Base-by-base conservation (phyloP, 345 rosid genomes). In the Aquilaria malaccensis region DNA sequence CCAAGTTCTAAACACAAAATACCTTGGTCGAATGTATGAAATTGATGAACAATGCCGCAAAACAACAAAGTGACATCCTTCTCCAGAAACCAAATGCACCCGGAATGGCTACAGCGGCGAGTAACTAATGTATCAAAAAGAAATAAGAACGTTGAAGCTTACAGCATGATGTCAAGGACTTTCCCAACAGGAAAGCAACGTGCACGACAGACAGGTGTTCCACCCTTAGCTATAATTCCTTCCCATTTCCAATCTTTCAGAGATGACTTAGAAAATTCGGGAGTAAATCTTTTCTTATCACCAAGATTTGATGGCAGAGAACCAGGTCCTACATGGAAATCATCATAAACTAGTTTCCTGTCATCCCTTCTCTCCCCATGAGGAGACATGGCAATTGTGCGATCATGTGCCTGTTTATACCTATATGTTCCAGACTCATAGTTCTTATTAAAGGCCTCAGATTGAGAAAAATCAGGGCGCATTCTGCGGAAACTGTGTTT, bases 161-260 rank as follows among this genome's bases (percentile, higher is more conserved):
- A 93, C 97, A 93, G 62, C 87, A 87, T 68, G 56, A 87, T 69
- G 73, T 87, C 96, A 70, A 84, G 78, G 54, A 75, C 77, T 80
- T 93, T 93, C 54, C 97, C 98, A 60, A 93, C 98, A 6, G 97
- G 97, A 74, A 89, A 93, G 78, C 86, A 85, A 60, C 86, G 89
- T 67, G 96, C 98, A 70, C 76, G 89, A 68, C 98, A 93, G 59
- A 93, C 81, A 9, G 93, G 91, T 65, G 83, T 83, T 61, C 98
- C 98, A 63, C 96, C 97, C 80, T 93, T 89, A 29, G 97, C 98
- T 60, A 93, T 80, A 56, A 89, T 85, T 55, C 98, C 98, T 73
- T 93, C 97, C 98, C 98, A 93, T 79, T 92, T 89, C 98, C 98
- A 92, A 70, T 88, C 85, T 50, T 80, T 84, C 52, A 85, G 63